A percentile compares a stretch with the other conserved stretches of the same genome.
Evolutionary conservation across 2,329 filamentous ascomycete species (phyloP).

Genomic region (Xenosphaeropsis pyriputrescens): DNA sequence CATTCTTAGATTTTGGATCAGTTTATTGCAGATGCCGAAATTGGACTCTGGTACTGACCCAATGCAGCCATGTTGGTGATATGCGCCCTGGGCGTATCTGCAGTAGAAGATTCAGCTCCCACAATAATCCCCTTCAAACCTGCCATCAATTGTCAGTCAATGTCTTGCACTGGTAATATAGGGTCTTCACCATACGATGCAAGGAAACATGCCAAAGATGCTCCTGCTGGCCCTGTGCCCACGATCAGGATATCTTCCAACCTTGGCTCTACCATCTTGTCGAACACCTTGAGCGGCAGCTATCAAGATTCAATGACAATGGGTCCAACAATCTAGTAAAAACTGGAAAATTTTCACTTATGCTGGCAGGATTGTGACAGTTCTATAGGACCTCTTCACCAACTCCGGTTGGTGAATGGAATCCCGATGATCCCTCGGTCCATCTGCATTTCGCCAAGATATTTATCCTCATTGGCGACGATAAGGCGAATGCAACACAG

Average conservation of each 20-base stretch:
- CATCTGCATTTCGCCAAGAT: too few relatives aligned
- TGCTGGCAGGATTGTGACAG: too few relatives aligned
- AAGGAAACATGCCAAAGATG: constrained; percentile 34
- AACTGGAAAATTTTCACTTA: too few relatives aligned
- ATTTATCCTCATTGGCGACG: too few relatives aligned
- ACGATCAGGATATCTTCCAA: neutral
- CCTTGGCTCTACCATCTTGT: too few relatives aligned
- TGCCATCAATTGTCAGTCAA: constrained; percentile 5
- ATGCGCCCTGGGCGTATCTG: constrained; percentile 39
- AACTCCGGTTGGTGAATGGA: too few relatives aligned
- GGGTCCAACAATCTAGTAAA: too few relatives aligned
- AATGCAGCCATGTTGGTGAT: constrained; percentile 41
- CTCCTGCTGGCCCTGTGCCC: constrained; percentile 31
- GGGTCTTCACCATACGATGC: constrained; percentile 22
- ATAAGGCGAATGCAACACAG: too few relatives aligned
- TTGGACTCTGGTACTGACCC: constrained; percentile 13
- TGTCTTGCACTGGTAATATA: neutral
- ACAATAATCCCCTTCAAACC: constrained; percentile 36
- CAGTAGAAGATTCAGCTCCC: constrained; percentile 28
- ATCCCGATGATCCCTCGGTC: too few relatives aligned
- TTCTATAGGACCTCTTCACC: too few relatives aligned
- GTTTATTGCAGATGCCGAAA: neutral
- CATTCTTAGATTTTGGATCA: constrained; percentile 26
- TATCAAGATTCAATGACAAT: too few relatives aligned
- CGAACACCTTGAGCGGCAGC: too few relatives aligned